These are phyloP conservation scores for Prunus salicina DNA, from an alignment of 306 rosid genomes.

Conservation along the genomic window DNA sequence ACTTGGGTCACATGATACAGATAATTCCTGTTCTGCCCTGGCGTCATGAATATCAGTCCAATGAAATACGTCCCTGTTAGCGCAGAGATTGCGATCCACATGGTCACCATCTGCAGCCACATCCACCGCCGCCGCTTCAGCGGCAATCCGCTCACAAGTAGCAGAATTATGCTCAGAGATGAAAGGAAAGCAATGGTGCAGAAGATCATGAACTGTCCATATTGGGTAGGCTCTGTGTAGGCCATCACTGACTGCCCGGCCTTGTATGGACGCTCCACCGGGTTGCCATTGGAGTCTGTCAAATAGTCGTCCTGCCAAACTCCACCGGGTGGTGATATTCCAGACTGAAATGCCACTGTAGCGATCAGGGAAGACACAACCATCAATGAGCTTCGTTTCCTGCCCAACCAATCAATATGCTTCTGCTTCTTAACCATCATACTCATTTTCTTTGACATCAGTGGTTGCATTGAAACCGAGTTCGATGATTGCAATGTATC, in stretches of 20 bases:
- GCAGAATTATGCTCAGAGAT: constrained; percentile 28
- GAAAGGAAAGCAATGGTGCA: constrained; percentile 26
- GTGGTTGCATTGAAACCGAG: not conserved
- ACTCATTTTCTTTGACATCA: constrained; percentile 13
- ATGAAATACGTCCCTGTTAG: constrained; percentile 17
- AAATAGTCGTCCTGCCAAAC: constrained; percentile 29
- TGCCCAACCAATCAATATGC: constrained; percentile 25
- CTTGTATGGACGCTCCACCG: constrained; percentile 8
- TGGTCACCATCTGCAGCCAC: constrained; percentile 38
- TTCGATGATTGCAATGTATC: constrained; percentile 6
- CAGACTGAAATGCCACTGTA: constrained; percentile 28
- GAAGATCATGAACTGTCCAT: constrained; percentile 11
- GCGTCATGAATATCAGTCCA: constrained; percentile 21
- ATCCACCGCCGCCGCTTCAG: constrained; percentile 19
- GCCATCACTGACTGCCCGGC: constrained; percentile 35
- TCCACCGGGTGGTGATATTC: constrained; percentile 26
- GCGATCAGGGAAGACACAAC: constrained; percentile 32
- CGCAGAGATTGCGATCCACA: constrained; percentile 37
- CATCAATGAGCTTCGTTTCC: constrained; percentile 30
- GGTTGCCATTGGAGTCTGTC: constrained; percentile 8
- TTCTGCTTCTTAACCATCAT: not conserved
- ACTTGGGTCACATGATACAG: constrained; percentile 20
- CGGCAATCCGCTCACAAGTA: constrained; percentile 32
- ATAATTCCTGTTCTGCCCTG: not conserved
- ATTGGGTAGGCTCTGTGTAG: not conserved